Conservation (phyloP, 495 filamentous ascomycete species). For the Neurospora sp. region DNA sequence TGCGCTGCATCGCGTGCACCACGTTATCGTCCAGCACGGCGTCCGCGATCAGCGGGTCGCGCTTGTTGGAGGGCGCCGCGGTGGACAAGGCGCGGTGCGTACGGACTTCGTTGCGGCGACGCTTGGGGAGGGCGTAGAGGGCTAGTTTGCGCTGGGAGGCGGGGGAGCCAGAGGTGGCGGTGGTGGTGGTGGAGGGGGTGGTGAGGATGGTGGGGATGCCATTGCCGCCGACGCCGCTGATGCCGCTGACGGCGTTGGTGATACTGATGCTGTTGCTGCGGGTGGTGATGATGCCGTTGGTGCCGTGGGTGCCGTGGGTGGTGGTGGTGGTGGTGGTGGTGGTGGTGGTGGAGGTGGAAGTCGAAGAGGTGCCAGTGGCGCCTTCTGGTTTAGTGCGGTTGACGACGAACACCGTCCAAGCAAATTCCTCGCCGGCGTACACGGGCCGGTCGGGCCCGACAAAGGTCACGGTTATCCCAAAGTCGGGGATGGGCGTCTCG, state of each 20-base stretch:
- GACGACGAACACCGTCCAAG: constrained; percentile 83
- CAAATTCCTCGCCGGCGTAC: constrained; percentile 64
- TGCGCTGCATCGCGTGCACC: constrained; percentile 73
- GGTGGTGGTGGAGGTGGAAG: background rate
- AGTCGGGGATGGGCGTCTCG: constrained; percentile 42
- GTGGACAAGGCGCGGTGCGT: constrained; percentile 46
- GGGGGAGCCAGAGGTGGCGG: background rate
- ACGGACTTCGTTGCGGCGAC: constrained; percentile 58
- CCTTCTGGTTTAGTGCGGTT: constrained; percentile 49
- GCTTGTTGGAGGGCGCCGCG: constrained; percentile 14
- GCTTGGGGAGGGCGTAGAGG: constrained; percentile 66
- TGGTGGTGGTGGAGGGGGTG: background rate
- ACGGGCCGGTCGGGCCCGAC: constrained; percentile 45
- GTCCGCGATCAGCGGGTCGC: constrained; percentile 47
- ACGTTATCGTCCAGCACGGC: constrained; percentile 79
- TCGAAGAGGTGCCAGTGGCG: background rate
- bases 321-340: background rate
- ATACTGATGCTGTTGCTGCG: background rate
- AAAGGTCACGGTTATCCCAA: constrained; percentile 66
- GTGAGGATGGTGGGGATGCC: background rate
- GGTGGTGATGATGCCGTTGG: background rate
- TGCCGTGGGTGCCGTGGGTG: constrained; percentile 24
- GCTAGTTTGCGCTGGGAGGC: constrained; percentile 55
- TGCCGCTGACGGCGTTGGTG: background rate
- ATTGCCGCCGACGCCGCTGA: background rate